These are phyloP conservation scores for Golubevia sp. DNA, from an alignment of 1,284 basidiomycete species.

Conservation along the genomic window DNA sequence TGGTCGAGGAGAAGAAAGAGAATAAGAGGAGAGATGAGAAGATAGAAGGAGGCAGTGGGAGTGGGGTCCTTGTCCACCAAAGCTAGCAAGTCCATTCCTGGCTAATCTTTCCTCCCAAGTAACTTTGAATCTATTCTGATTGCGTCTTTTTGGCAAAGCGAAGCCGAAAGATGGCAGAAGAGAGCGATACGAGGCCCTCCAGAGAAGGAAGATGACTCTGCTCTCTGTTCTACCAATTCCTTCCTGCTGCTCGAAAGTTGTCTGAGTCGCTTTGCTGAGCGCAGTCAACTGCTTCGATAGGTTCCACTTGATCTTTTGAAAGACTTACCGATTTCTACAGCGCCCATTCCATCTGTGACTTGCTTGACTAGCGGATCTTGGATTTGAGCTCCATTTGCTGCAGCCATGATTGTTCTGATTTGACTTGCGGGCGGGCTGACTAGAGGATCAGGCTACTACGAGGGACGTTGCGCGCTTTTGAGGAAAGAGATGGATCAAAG, in stretches of 20 bases:
- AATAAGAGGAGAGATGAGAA: background rate
- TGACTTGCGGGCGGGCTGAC: no score
- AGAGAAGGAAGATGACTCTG: background rate
- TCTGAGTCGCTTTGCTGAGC: no score
- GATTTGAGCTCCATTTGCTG: background rate
- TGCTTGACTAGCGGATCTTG: background rate
- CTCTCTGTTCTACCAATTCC: background rate
- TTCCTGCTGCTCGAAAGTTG: background rate
- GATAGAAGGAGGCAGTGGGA: no score
- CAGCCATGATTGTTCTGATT: background rate
- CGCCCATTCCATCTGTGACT: background rate
- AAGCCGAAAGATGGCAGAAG: background rate
- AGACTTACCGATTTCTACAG: background rate
- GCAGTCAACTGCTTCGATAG: background rate
- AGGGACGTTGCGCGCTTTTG: no score
- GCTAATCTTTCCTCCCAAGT: background rate
- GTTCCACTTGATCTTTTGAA: background rate
- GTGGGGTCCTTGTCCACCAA: no score
- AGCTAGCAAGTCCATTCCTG: background rate
- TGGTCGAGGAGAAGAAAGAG: background rate
- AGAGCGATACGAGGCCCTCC: background rate
- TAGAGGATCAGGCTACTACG: no score
- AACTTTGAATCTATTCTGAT: background rate
- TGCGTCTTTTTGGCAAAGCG: background rate
- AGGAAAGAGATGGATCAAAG: no score